A percentile compares a stretch with the other conserved stretches of the same genome.
phyloP scores from a whole-genome alignment of 2,329 filamentous ascomycete genomes.

The Colletotrichum godetiae region DNA sequence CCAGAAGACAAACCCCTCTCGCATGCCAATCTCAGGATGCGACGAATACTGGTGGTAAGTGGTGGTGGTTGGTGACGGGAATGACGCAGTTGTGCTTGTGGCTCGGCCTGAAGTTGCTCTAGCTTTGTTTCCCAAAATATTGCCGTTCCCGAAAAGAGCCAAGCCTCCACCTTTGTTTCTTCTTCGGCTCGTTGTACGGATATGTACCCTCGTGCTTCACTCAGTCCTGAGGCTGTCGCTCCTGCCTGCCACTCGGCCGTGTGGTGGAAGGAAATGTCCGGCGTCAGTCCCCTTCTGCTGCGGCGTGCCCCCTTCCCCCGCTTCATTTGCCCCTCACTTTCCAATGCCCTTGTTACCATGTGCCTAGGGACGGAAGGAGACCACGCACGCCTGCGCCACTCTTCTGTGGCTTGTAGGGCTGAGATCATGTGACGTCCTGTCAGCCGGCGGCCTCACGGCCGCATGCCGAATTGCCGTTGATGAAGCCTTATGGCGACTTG shows the following conservation, averaged over 20 bases:
- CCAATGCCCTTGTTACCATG: neutral
- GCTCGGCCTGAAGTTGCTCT: neutral
- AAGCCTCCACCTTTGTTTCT: neutral
- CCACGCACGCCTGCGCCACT: conserved; percentile 3
- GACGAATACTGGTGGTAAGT: neutral
- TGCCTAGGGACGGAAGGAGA: neutral
- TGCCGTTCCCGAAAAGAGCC: conserved; percentile 1
- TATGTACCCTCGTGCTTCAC: neutral
- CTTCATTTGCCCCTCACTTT: neutral
- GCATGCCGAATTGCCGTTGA: neutral
- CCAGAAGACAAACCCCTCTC: neutral
- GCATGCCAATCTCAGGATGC: neutral
- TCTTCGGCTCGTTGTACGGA: neutral
- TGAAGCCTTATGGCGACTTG: neutral
- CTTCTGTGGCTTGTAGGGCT: conserved; percentile 23
- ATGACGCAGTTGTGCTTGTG: conserved; percentile 13
- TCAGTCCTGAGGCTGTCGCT: no score
- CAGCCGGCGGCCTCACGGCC: neutral
- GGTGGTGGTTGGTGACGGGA: neutral
- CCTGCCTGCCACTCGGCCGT: neutral
- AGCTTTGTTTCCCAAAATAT: neutral
- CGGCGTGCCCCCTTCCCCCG: no score
- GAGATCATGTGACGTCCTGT: conserved; percentile 22
- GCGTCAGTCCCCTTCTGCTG: neutral
- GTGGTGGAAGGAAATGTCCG: neutral